phyloP scores from a whole-genome alignment of 2,329 filamentous ascomycete species.

The Chrysoporthe cubensis region DNA sequence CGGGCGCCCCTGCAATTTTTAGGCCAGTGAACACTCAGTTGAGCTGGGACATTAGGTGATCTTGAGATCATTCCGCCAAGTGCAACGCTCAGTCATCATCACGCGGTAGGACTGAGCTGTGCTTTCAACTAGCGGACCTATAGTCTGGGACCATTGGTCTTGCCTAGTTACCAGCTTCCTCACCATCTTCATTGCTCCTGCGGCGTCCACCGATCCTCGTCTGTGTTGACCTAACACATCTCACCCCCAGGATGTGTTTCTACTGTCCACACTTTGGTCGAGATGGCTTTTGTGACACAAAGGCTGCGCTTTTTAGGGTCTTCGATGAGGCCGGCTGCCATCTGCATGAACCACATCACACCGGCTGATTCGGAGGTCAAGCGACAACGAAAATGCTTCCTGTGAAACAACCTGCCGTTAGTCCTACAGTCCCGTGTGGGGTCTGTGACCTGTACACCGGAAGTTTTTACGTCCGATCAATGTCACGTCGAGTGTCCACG shows the following conservation, averaged over 20 bases:
- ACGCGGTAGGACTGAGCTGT: neutral
- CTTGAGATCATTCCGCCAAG: neutral
- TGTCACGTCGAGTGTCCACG: neutral
- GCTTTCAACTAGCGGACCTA: neutral
- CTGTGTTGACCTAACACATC: conserved; percentile 20
- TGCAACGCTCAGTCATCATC: neutral
- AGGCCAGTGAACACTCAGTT: neutral
- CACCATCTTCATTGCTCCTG: neutral
- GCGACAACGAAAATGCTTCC: neutral
- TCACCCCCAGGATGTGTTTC: neutral
- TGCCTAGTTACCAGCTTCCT: neutral
- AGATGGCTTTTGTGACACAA: conserved; percentile 5
- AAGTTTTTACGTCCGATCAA: conserved; percentile 9
- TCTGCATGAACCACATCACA: conserved; percentile 17
- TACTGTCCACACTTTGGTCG: conserved; percentile 10
- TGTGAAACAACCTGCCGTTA: conserved; percentile 12
- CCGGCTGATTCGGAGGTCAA: conserved; percentile 7
- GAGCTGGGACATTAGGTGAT: neutral
- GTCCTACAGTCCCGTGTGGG: conserved; percentile 17
- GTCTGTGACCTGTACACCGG: conserved; percentile 1
- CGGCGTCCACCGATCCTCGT: conserved; percentile 4
- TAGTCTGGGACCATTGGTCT: neutral
- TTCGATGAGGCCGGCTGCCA: conserved; percentile 20
- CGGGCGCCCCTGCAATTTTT: no score
- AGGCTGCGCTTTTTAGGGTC: conserved; percentile 11